Percentiles rank a stretch among this genome's conserved stretches.
These are phyloP conservation scores for Alternaria sp. DNA, from an alignment of 2,329 filamentous ascomycete species.

Conservation along the genomic window DNA sequence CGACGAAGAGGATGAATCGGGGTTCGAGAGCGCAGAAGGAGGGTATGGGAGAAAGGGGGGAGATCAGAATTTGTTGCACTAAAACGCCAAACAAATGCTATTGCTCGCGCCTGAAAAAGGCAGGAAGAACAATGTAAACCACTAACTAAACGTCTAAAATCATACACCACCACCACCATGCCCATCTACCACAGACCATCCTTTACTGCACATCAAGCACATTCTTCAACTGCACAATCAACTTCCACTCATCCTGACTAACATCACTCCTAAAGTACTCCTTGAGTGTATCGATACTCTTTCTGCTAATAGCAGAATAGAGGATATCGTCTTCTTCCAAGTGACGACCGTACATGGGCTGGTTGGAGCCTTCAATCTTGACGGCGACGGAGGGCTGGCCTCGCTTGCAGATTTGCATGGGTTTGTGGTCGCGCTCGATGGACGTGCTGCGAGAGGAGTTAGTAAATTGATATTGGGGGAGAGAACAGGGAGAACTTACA, in stretches of 20 bases:
- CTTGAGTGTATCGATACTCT: conserved; percentile 93
- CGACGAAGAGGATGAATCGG: background rate
- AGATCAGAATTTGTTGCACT: background rate
- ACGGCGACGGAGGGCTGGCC: conserved; percentile 96
- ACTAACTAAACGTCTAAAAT: background rate
- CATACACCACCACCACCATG: background rate
- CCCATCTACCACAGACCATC: background rate
- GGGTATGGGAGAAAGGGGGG: too few relatives aligned
- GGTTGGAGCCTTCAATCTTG: conserved; percentile 94
- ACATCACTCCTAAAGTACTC: conserved; percentile 92
- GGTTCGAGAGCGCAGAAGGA: too few relatives aligned
- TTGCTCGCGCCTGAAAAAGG: background rate
- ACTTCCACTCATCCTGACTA: conserved; percentile 87
- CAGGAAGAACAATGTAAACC: background rate
- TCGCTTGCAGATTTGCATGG: conserved; percentile 89
- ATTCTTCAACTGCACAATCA: conserved; percentile 95
- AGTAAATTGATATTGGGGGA: too few relatives aligned
- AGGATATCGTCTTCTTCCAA: conserved; percentile 88
- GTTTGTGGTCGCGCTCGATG: conserved; percentile 98
- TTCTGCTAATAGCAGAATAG: conserved; percentile 85
- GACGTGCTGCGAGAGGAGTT: conserved; percentile 68
- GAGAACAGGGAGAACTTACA: too few relatives aligned
- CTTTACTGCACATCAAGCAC: conserved; percentile 75
- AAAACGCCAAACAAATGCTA: background rate
- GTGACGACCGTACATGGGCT: conserved; percentile 93